A percentile compares a stretch with the other conserved stretches of the same genome.
These are phyloP conservation scores for Mycosarcoma maydis DNA, from an alignment of 1,284 basidiomycete species.

Conservation along the genomic window DNA sequence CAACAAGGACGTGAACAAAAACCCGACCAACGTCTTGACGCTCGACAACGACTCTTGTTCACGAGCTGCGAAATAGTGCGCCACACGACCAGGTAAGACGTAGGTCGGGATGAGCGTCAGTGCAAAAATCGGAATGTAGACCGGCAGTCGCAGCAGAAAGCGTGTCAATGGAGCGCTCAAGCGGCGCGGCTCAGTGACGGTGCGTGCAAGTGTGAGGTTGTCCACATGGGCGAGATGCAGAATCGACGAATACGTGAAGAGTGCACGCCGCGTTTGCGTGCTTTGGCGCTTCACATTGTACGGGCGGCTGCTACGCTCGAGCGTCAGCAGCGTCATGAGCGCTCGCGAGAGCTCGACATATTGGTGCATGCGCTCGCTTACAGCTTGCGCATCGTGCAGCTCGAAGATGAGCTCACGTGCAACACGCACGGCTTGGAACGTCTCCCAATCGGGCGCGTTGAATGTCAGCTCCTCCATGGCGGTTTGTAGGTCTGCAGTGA, in stretches of 20 bases:
- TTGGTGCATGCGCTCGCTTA: slow-evolving; percentile 11
- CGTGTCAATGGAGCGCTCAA: slow-evolving; percentile 5
- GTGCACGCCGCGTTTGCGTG: slow-evolving; percentile 5
- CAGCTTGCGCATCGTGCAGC: neutral
- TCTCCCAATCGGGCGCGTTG: slow-evolving; percentile 93
- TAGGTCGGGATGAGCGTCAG: slow-evolving; percentile 39
- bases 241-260: slow-evolving; percentile 26
- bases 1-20: slow-evolving; percentile 22
- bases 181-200: too few relatives aligned
- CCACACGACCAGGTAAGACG: slow-evolving; percentile 20
- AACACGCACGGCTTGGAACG: slow-evolving; percentile 84
- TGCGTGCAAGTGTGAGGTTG: slow-evolving; percentile 12
- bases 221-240: slow-evolving; percentile 22
- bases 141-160: slow-evolving; percentile 24
- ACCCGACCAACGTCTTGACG: slow-evolving; percentile 39
- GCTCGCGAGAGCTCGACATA: slow-evolving; percentile 28
- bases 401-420: slow-evolving; percentile 86
- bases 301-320: neutral
- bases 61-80: slow-evolving; percentile 31
- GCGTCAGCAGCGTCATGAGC: slow-evolving; percentile 20
- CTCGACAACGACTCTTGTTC: slow-evolving; percentile 41
- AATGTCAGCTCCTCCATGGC: slow-evolving; percentile 81
- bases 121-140: slow-evolving; percentile 22
- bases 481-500: slow-evolving; percentile 79
- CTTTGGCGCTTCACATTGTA: neutral